Conservation (phyloP, 1,139 yeast genomes). For the Taiozyma sp. region DNA sequence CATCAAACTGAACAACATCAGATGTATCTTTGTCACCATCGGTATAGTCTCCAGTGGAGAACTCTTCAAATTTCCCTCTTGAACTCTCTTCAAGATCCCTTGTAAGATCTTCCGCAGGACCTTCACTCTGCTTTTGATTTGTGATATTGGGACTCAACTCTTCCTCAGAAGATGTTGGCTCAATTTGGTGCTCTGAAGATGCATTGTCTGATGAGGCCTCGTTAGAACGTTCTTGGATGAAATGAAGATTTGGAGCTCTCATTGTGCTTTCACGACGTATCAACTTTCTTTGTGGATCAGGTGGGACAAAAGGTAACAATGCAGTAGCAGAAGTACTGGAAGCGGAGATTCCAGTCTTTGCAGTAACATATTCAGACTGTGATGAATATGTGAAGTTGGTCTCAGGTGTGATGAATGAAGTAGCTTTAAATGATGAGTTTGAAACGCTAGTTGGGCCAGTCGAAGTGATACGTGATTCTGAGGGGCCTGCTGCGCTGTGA, state of each 20-base stretch:
- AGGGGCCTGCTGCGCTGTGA: neutral
- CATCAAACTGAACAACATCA: constrained; percentile 1
- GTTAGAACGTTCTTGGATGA: neutral
- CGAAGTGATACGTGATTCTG: neutral
- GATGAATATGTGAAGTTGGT: neutral
- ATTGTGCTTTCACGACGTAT: neutral
- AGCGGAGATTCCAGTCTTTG: neutral
- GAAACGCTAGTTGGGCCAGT: neutral
- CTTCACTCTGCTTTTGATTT: neutral
- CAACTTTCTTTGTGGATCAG: neutral
- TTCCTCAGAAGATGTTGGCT: neutral
- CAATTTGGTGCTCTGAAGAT: constrained; percentile 37
- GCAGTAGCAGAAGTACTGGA: constrained; percentile 65
- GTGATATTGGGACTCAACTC: neutral
- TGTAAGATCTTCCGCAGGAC: neutral
- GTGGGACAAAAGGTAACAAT: neutral
- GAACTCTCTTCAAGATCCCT: neutral
- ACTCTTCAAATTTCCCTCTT: neutral
- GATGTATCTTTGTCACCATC: neutral
- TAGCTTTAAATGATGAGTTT: neutral
- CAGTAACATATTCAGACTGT: neutral
- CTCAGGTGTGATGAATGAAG: neutral
- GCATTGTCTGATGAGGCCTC: neutral
- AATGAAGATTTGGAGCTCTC: neutral
- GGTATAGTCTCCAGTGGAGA: neutral